phyloP scores from a whole-genome alignment of 495 filamentous ascomycete species.

The Talaromyces wortmannii region DNA sequence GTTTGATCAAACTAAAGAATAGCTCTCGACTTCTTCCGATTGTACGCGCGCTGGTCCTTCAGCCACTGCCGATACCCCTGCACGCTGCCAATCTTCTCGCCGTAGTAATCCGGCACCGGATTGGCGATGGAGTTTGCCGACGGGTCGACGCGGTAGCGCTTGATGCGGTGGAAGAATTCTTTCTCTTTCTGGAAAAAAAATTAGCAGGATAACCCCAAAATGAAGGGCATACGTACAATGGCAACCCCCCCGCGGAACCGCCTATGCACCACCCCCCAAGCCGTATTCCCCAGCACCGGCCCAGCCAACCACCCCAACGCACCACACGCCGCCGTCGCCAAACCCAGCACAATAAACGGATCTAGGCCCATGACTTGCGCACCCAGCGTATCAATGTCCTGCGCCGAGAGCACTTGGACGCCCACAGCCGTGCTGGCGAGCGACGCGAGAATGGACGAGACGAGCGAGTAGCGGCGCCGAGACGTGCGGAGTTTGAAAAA shows the following conservation, averaged over 20 bases:
- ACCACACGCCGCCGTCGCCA: constrained; percentile 64
- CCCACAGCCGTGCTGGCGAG: constrained; percentile 50
- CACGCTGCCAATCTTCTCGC: constrained; percentile 94
- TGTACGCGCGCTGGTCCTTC: constrained; percentile 96
- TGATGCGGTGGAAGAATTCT: constrained; percentile 83
- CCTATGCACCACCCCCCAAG: constrained; percentile 67
- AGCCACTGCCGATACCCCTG: constrained; percentile 88
- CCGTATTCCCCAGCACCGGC: constrained; percentile 65
- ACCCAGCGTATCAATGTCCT: constrained; percentile 61
- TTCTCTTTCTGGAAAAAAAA: constrained; percentile 65
- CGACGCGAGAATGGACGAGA: constrained; percentile 60
- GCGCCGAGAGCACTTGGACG: constrained; percentile 53
- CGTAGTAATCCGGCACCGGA: constrained; percentile 64
- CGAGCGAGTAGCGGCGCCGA: constrained; percentile 75
- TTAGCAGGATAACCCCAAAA: neutral
- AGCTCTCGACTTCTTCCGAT: constrained; percentile 74
- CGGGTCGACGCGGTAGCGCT: constrained; percentile 85
- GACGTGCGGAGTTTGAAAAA: constrained; percentile 87
- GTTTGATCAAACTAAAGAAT: constrained; percentile 34
- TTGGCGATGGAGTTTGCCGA: constrained; percentile 58
- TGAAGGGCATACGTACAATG: constrained; percentile 38
- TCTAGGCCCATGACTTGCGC: constrained; percentile 70
- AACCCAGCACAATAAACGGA: constrained; percentile 74
- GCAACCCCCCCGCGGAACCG: constrained; percentile 60
- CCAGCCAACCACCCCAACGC: constrained; percentile 81